A percentile compares a stretch with the other conserved stretches of the same genome.
Conservation (phyloP, 2,329 filamentous ascomycete species). For the Paracoccidioides lutzii region DNA sequence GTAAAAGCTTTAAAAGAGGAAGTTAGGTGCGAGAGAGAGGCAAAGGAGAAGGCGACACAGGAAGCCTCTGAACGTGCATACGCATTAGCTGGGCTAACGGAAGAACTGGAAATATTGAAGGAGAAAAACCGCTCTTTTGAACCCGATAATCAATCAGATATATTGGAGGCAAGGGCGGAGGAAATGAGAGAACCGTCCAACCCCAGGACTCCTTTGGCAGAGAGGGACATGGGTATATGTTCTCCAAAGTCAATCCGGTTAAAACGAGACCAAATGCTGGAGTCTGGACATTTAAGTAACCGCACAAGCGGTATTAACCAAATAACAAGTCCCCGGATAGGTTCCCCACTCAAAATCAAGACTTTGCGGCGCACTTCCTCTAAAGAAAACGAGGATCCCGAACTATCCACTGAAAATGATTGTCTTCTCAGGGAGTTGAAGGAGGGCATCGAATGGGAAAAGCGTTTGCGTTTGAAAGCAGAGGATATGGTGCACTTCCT, state of each 20-base stretch:
- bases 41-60: conserved; percentile 34
- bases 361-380: conserved; percentile 5
- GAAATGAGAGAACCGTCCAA: conserved; percentile 13
- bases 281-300: background rate
- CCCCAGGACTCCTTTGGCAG: conserved; percentile 17
- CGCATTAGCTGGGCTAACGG: conserved; percentile 32
- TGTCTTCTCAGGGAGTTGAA: conserved; percentile 34
- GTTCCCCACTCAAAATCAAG: conserved; percentile 6
- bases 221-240: conserved; percentile 23
- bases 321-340: conserved; percentile 12
- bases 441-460: conserved; percentile 40
- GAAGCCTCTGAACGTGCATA: conserved; percentile 37
- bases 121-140: conserved; percentile 28
- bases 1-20: conserved; percentile 41
- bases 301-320: conserved; percentile 8
- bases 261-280: background rate
- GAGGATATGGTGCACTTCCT: conserved; percentile 44
- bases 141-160: conserved; percentile 23
- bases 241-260: conserved; percentile 21
- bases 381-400: conserved; percentile 16
- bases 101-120: conserved; percentile 33
- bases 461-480: conserved; percentile 37
- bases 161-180: conserved; percentile 21
- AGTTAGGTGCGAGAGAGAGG: conserved; percentile 37
- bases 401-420: conserved; percentile 21